A percentile compares a stretch with the other conserved stretches of the same genome.
These are phyloP conservation scores for Thymus mandschuricus DNA, from an alignment of 257 asterid species.

Conservation along the genomic window DNA sequence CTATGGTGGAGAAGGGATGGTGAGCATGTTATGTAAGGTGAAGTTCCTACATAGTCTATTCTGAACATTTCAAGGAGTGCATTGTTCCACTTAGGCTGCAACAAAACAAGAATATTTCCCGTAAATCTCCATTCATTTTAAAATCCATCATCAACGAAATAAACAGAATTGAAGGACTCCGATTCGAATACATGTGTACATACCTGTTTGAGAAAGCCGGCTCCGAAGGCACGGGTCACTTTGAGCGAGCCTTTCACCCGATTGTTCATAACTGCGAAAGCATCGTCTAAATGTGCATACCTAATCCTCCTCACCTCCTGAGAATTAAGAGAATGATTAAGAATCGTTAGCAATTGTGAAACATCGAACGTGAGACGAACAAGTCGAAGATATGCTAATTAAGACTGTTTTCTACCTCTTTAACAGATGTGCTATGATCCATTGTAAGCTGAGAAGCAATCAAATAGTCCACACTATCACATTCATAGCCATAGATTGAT, in stretches of 20 bases:
- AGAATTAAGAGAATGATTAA: no score
- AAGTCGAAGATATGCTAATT: neutral
- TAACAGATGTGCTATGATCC: slow-evolving; percentile 80
- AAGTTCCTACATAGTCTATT: slow-evolving; percentile 76
- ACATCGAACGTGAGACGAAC: neutral
- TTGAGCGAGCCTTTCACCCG: slow-evolving; percentile 88
- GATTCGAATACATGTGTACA: neutral
- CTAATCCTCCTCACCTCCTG: slow-evolving; percentile 82
- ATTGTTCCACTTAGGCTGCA: slow-evolving; percentile 89
- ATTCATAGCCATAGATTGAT: slow-evolving; percentile 56
- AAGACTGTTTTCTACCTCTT: slow-evolving; percentile 52
- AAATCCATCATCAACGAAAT: neutral
- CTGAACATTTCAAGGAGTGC: slow-evolving; percentile 90
- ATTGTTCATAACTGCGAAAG: slow-evolving; percentile 63
- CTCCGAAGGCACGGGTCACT: slow-evolving; percentile 98
- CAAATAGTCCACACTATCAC: slow-evolving; percentile 49
- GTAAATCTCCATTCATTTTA: neutral
- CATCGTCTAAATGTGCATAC: slow-evolving; percentile 75
- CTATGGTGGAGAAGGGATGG: slow-evolving; percentile 86
- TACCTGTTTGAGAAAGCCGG: slow-evolving; percentile 92
- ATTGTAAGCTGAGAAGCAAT: slow-evolving; percentile 71
- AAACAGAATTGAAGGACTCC: neutral
- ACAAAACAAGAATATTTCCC: slow-evolving; percentile 28
- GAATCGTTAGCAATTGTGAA: slow-evolving; percentile 12
- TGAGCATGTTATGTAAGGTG: slow-evolving; percentile 75